Conservation (phyloP, 306 rosid species). For the Hippophae gyantsensis region DNA sequence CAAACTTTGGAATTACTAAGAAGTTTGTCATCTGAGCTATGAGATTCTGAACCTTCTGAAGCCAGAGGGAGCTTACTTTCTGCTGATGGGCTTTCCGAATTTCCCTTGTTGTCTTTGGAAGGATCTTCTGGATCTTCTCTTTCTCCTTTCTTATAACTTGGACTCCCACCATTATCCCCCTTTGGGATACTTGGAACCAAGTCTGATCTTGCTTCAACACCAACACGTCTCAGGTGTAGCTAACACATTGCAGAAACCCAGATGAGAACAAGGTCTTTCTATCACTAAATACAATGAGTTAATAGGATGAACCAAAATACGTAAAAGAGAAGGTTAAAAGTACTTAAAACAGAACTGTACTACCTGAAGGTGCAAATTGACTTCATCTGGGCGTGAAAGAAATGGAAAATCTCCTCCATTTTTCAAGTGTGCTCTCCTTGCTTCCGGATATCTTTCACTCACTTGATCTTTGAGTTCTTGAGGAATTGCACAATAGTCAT, state of each 20-base stretch:
- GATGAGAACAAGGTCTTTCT: slow-evolving; percentile 12
- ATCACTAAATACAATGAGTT: neutral
- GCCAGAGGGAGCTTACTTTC: slow-evolving; percentile 41
- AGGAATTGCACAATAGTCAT: slow-evolving; percentile 92
- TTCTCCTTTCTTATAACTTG: slow-evolving; percentile 44
- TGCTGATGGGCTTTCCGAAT: slow-evolving; percentile 35
- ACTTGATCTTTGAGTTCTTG: slow-evolving; percentile 83
- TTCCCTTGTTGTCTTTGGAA: slow-evolving; percentile 32
- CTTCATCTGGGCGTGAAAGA: slow-evolving; percentile 98
- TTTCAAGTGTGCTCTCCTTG: slow-evolving; percentile 81
- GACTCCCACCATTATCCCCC: slow-evolving; percentile 65
- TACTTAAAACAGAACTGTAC: slow-evolving; percentile 3
- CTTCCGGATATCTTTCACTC: slow-evolving; percentile 79
- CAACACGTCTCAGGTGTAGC: slow-evolving; percentile 91
- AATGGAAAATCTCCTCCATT: slow-evolving; percentile 95
- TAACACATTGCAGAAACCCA: slow-evolving; percentile 23
- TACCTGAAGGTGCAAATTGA: slow-evolving; percentile 96
- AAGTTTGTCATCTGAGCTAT: slow-evolving; percentile 40
- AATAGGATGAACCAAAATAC: neutral
- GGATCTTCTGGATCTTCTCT: slow-evolving; percentile 46
- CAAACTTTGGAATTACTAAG: slow-evolving; percentile 29
- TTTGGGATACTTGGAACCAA: slow-evolving; percentile 45
- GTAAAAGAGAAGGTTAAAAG: neutral
- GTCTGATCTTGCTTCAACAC: slow-evolving; percentile 81
- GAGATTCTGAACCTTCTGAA: slow-evolving; percentile 60